These are phyloP conservation scores for Populus hybrid DNA, from an alignment of 441 rosid genomes.

Conservation along the genomic window DNA sequence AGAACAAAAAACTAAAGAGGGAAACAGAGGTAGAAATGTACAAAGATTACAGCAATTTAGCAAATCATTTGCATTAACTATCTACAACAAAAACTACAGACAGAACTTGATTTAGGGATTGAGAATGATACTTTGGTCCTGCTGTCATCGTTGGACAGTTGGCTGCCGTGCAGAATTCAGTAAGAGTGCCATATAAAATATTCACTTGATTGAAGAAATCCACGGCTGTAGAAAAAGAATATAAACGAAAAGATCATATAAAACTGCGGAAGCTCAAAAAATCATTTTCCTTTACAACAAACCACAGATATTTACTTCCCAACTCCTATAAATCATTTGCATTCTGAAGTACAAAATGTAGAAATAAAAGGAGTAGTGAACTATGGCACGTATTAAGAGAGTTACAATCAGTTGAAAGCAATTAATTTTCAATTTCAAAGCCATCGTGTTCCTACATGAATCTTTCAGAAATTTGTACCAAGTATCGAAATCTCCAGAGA, in stretches of 20 bases:
- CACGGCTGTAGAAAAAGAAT: constrained; percentile 62
- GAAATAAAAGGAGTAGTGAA: not conserved
- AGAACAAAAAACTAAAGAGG: not conserved
- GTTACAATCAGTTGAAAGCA: not conserved
- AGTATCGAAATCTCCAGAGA: not conserved
- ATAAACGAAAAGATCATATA: not conserved
- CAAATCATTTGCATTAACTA: not conserved
- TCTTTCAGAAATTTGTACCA: not conserved
- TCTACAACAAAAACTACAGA: not conserved
- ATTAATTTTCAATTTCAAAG: not conserved
- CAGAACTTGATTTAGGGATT: not conserved
- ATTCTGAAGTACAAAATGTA: not conserved
- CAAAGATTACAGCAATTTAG: not conserved
- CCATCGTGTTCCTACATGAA: not conserved
- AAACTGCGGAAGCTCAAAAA: not conserved
- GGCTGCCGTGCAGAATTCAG: constrained; percentile 86
- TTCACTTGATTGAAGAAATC: constrained; percentile 99
- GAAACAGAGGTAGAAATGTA: not conserved
- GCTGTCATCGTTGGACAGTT: constrained; percentile 98
- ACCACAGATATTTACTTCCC: not conserved
- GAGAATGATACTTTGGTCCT: constrained; percentile 77
- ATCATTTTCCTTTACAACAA: not conserved
- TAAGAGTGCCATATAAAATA: constrained; percentile 87
- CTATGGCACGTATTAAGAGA: not conserved
- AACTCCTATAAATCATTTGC: not conserved